phyloP scores from a whole-genome alignment of 2,329 filamentous ascomycete genomes.

The Helotiales sp. region DNA sequence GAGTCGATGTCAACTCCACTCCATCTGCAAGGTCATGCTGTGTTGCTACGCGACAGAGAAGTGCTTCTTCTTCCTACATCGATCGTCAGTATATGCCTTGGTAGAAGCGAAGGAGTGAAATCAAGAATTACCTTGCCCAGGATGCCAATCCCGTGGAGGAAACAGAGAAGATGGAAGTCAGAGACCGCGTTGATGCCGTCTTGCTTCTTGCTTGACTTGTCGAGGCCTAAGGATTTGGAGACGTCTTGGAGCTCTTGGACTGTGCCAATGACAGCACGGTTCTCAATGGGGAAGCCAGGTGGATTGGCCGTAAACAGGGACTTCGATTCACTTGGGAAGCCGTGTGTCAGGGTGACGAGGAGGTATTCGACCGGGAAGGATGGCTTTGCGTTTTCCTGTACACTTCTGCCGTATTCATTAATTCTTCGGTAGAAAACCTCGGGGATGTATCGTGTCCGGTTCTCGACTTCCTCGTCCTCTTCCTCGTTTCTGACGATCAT shows the following conservation, averaged over 20 bases:
- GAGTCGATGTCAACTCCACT: slow-evolving; percentile 79
- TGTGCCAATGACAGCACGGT: slow-evolving; percentile 83
- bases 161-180: slow-evolving; percentile 93
- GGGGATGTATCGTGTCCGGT: slow-evolving; percentile 83
- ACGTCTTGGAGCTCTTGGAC: slow-evolving; percentile 74
- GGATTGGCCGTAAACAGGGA: slow-evolving; percentile 69
- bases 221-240: slow-evolving; percentile 64
- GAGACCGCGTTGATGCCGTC: slow-evolving; percentile 70
- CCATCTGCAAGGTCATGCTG: slow-evolving; percentile 78
- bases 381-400: slow-evolving; percentile 96
- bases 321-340: slow-evolving; percentile 80
- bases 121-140: slow-evolving; percentile 71
- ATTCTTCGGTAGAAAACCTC: slow-evolving; percentile 95
- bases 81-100: slow-evolving; percentile 11
- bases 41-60: slow-evolving; percentile 83
- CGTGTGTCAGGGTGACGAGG: slow-evolving; percentile 92
- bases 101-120: not conserved
- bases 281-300: slow-evolving; percentile 83
- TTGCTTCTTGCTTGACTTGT: slow-evolving; percentile 57
- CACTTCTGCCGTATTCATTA: slow-evolving; percentile 95
- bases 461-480: slow-evolving; percentile 70
- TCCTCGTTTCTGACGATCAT: slow-evolving; percentile 96
- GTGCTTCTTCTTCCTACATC: slow-evolving; percentile 82
- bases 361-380: slow-evolving; percentile 96
- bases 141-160: slow-evolving; percentile 76